These are phyloP conservation scores for Leishmania lainsoni DNA, from an alignment of 208 protist genomes.

Conservation along the genomic window DNA sequence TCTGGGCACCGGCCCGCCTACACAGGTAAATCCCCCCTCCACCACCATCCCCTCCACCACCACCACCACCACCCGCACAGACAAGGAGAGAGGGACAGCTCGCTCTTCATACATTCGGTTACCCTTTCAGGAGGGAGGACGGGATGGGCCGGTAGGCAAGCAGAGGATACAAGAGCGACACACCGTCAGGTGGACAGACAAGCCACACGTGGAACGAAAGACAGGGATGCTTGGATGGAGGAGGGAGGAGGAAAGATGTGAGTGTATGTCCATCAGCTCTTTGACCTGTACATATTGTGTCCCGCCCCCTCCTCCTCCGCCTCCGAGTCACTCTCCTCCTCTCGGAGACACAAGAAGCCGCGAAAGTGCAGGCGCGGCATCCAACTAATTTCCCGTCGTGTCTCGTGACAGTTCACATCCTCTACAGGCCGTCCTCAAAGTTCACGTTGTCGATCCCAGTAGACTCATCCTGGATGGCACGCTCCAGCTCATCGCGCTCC, in stretches of 20 bases:
- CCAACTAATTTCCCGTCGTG: neutral
- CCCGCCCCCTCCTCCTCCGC: neutral
- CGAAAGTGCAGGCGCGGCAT: neutral
- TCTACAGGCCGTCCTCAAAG: slow-evolving; percentile 86
- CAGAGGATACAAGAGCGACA: neutral
- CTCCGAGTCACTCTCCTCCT: neutral
- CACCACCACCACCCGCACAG: neutral
- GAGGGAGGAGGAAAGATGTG: neutral
- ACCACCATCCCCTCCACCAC: neutral
- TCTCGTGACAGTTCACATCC: neutral
- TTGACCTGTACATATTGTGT: neutral
- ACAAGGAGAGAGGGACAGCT: neutral
- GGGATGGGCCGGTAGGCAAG: neutral
- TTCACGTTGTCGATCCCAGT: slow-evolving; percentile 69
- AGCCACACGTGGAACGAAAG: neutral
- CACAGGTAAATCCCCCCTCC: neutral
- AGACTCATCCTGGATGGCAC: slow-evolving; percentile 71
- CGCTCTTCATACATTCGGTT: neutral
- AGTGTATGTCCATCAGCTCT: no score
- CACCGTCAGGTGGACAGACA: neutral
- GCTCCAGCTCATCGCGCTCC: slow-evolving; percentile 67
- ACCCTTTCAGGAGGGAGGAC: neutral
- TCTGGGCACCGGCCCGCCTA: neutral
- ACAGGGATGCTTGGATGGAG: neutral
- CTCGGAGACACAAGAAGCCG: neutral